Evolutionary conservation across 495 filamentous ascomycete genomes (phyloP), one percentile per base, ranked within the genome.

Genomic region (Lindgomyces ingoldianus): DNA sequence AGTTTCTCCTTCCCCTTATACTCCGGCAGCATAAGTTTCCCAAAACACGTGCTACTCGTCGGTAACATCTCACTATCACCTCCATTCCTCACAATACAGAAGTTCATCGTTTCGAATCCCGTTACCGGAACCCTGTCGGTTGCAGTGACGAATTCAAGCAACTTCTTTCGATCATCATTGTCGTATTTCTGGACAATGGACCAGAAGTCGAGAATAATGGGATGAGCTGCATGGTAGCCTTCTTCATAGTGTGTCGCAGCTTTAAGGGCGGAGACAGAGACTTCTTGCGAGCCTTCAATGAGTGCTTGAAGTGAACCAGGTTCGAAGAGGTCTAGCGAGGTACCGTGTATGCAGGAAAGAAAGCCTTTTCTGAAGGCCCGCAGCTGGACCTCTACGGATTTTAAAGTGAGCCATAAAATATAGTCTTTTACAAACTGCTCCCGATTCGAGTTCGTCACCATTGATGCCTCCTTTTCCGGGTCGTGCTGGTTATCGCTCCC

Each of bases 81-180:
- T 9, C 90, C 91, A 72, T 91, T 91, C 65, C 84, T 87, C 76
- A 93, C 87, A 29, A 98, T 79, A 30, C 87, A 82, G 74, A 98
- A 98, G 76, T 86, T 84, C 48, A 97, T 79, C 62, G 86, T 90
- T 62, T 81, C 80, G 62, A 90, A 82, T 11, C 93, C 93, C 39
- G 88, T 90, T 0, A 96, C 89, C 0, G 94, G 94, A 4, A 98
- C 81, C 9, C 94, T 85, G 73, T 96, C 92, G 74, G 87, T 93
- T 3, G 92, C 91, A 22, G 94, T 98, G 22, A 98, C 93, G 66
- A 98, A 98, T 73, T 97, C 92, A 57, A 98, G 79, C 49, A 98
- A 78, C 69, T 81, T 81, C 30, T 84, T 81, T 70, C 87, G 87
- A 78, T 87, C 85, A 49, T 81, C 81, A n/a, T 87, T 79, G 30